Evolutionary conservation across 2,329 filamentous ascomycete genomes (phyloP).

Genomic region (Cryphonectria nitschkei): DNA sequence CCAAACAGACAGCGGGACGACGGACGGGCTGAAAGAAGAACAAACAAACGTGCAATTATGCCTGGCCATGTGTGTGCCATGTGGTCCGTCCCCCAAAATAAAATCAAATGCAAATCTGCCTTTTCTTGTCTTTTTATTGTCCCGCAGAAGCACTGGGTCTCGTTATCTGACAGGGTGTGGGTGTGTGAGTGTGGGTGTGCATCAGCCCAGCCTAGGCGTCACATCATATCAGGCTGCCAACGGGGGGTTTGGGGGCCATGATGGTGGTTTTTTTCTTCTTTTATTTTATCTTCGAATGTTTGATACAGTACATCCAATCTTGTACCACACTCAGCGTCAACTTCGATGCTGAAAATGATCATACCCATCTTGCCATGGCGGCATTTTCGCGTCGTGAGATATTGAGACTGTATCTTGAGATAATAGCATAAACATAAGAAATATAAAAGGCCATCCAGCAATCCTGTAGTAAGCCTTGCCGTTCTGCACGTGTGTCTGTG

Average conservation of each 20-base stretch:
- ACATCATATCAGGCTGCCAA: not conserved
- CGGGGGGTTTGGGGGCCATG: not conserved
- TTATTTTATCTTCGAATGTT: not conserved
- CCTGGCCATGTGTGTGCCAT: constrained; percentile 24
- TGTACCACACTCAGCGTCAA: not conserved
- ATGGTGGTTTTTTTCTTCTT: not conserved
- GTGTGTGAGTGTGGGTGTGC: too few species aligned
- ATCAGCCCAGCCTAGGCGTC: not conserved
- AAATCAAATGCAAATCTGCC: not conserved
- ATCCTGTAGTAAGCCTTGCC: not conserved
- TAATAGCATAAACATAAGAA: too few species aligned
- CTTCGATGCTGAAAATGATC: not conserved
- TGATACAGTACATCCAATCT: not conserved
- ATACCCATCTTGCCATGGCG: not conserved
- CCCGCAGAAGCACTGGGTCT: not conserved
- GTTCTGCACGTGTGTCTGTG: not conserved
- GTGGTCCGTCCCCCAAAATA: constrained; percentile 8
- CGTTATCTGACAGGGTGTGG: not conserved
- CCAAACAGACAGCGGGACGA: too few species aligned
- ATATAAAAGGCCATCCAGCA: too few species aligned
- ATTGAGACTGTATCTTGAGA: not conserved
- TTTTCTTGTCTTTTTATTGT: not conserved
- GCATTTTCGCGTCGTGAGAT: not conserved
- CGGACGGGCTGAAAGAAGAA: not conserved
- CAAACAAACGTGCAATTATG: not conserved